Evolutionary conservation across 148 eudicot genomes (phyloP).

Genomic region (Silene uniflora): DNA sequence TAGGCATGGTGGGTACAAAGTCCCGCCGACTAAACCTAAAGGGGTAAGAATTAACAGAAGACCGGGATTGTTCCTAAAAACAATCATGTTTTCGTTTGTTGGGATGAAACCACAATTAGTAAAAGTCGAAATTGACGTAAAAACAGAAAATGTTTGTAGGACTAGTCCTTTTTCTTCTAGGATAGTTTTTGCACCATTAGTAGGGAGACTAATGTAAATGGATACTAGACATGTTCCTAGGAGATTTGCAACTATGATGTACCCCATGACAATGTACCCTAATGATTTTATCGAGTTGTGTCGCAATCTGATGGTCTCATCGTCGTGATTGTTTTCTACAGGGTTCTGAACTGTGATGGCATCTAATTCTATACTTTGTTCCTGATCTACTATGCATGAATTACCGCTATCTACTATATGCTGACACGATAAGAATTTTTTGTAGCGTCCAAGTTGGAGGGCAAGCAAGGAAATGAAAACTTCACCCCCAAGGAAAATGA

Average conservation of each 20-base stretch:
- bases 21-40: conserved; percentile 40
- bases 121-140: conserved; percentile 43
- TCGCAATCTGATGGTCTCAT: conserved; percentile 7
- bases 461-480: conserved; percentile 42
- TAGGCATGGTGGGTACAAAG: conserved; percentile 37
- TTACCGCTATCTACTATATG: background rate
- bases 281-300: conserved; percentile 35
- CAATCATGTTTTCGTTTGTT: conserved; percentile 53
- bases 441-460: conserved; percentile 28
- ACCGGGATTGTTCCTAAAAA: conserved; percentile 42
- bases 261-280: conserved; percentile 38
- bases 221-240: conserved; percentile 30
- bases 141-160: conserved; percentile 35
- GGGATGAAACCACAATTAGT: conserved; percentile 54
- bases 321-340: background rate
- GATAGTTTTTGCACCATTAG: conserved; percentile 33
- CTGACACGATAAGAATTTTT: background rate
- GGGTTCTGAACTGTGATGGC: background rate
- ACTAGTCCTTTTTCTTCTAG: conserved; percentile 35
- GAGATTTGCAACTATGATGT: conserved; percentile 25
- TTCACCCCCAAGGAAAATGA: conserved; percentile 56
- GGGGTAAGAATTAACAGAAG: conserved; percentile 44
- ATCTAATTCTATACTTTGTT: conserved; percentile 15
- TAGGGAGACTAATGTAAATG: conserved; percentile 26
- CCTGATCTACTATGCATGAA: background rate